Base-by-base conservation (phyloP, 768 basidiomycete genomes). In the Hygrophorus pudorinus region DNA sequence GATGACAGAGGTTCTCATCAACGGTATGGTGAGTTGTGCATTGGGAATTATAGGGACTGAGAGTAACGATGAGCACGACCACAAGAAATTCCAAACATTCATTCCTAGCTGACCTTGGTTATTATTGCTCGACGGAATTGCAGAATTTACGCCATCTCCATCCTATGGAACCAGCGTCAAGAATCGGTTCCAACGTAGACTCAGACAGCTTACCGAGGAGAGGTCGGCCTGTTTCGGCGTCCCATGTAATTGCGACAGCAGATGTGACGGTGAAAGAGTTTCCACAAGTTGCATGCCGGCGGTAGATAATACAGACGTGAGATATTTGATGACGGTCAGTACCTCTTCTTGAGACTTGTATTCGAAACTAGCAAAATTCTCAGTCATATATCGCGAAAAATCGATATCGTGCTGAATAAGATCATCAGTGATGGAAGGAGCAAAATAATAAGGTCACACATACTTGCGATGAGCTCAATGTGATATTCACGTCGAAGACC, bases 271-370 rank as follows among this genome's bases (percentile, higher is more conserved):
- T 4, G 81, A 84, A 16, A 85, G 59, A 14, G 70, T 64, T 53
- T 85, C 90, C 44, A 89, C 71, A n/a, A 87, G 62, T 53, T 86
- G 87, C 72, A 81, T 81, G 43, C 86, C 94, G 8, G 77, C 75
- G 2, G 80, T 85, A 1, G 84, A 92, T 37, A 89, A 70, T 17
- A 84, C 71, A 13, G 73, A 65, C 7, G 87, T 90, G 45, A 93
- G 70, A 44, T 75, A 73, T 48, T 84, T 85, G 56, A 96, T 76
- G 17, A 97, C 81, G 4, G 85, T 80, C 42, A 97, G 65, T 4
- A 84, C 81, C 63, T 98, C 96, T 61, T 99, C 96, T 53, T 85
- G 82, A 0, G 89, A 88, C 66, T 91, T 97, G 70, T 93, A 98
- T 28, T 98, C 92, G 48, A 99, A 78, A 0, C 83, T 68, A 1